A percentile compares a stretch with the other conserved stretches of the same genome.
Evolutionary conservation across 1,284 basidiomycete species (phyloP).

Genomic region (Sanghuangporus sanghuang): DNA sequence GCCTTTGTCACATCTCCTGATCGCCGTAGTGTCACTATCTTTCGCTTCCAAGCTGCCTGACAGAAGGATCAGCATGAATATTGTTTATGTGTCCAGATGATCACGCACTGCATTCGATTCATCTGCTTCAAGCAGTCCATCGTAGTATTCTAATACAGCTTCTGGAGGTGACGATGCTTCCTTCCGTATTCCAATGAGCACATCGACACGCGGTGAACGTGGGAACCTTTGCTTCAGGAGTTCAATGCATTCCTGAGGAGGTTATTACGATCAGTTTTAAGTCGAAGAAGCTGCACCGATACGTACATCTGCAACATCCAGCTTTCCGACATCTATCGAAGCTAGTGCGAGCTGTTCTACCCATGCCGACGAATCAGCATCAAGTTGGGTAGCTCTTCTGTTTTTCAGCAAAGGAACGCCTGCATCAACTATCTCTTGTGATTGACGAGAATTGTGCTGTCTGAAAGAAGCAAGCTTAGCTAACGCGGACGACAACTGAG

Average conservation of each 20-base stretch:
- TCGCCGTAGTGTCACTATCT: conserved; percentile 66
- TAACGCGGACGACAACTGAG: conserved; percentile 45
- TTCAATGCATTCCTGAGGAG: conserved; percentile 55
- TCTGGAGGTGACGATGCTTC: conserved; percentile 70
- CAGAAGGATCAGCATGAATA: not conserved
- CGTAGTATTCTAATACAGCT: conserved; percentile 65
- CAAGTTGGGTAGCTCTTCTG: conserved; percentile 46
- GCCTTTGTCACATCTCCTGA: conserved; percentile 60
- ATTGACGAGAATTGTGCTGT: conserved; percentile 59
- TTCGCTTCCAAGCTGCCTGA: conserved; percentile 80
- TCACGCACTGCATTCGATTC: conserved; percentile 71
- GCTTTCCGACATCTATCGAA: conserved; percentile 75
- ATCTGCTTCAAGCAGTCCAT: conserved; percentile 61
- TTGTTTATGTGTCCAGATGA: not conserved
- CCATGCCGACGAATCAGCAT: conserved; percentile 70
- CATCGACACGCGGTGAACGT: conserved; percentile 75
- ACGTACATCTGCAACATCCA: conserved; percentile 81
- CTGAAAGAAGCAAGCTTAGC: conserved; percentile 68
- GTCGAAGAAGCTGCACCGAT: not conserved
- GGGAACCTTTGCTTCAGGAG: conserved; percentile 72
- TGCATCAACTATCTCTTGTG: conserved; percentile 65
- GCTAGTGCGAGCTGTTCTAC: conserved; percentile 88
- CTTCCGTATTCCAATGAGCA: conserved; percentile 81
- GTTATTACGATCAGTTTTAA: not conserved
- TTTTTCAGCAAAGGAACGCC: conserved; percentile 55